Percentiles rank a stretch among this genome's conserved stretches.
phyloP scores from a whole-genome alignment of 192 early-diverging fungal genomes.

The Backusella macrospora region DNA sequence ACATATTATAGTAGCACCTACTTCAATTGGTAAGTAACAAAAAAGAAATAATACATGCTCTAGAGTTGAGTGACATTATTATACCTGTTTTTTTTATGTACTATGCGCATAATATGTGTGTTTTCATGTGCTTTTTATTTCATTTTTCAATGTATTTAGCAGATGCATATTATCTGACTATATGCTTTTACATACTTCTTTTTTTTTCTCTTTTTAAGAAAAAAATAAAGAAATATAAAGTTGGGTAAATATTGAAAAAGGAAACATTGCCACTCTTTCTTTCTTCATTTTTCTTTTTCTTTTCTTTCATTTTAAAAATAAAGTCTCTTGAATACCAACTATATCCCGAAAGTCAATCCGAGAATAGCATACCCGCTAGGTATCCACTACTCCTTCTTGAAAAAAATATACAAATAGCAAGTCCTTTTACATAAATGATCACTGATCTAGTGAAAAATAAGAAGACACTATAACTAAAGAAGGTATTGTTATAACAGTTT shows the following conservation, averaged over 20 bases:
- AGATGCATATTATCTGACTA: too few species aligned
- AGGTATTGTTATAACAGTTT: not conserved
- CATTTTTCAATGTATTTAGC: too few species aligned
- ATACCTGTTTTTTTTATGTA: too few species aligned
- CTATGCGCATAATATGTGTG: too few species aligned
- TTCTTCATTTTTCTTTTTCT: not conserved
- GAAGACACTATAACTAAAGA: not conserved
- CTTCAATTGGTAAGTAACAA: too few species aligned
- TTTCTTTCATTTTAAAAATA: not conserved
- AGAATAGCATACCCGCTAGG: not conserved
- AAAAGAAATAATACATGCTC: too few species aligned
- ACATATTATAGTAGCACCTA: too few species aligned
- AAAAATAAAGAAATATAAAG: not conserved
- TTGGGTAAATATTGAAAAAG: not conserved
- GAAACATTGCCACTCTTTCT: not conserved
- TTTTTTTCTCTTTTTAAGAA: not conserved
- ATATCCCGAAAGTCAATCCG: not conserved
- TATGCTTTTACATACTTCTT: too few species aligned
- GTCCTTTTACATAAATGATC: not conserved
- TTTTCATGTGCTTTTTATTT: too few species aligned
- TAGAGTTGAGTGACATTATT: too few species aligned
- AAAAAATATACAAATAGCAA: not conserved
- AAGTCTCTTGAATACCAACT: not conserved
- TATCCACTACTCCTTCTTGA: not conserved
- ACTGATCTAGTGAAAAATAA: not conserved